Base-by-base conservation (phyloP, 768 basidiomycete species). In the Boletus tylopilopsis region DNA sequence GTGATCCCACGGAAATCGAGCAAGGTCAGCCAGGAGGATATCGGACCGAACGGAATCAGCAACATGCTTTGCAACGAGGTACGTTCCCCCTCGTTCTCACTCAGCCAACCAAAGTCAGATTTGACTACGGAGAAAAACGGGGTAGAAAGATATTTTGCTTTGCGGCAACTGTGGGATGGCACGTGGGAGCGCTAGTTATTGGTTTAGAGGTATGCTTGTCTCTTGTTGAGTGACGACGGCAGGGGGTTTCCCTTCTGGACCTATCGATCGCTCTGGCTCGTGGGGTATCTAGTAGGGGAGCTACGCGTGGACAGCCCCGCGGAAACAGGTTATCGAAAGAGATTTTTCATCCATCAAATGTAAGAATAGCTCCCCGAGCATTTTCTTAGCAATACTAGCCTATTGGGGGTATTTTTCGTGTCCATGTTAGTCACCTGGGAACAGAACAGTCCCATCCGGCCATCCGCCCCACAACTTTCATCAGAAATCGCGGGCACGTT, bases 101-200 rank as follows among this genome's bases (percentile, higher is more conserved):
- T 5, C 73, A 74, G 13, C 92, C 92, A 0, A 77, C 83, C 1
- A 80, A 82, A 65, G 85, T 94, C 36, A 71, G 76, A 51, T 94
- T 94, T 60, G 83, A 84, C 57, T 75, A 82, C 54, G 72, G 64
- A n/a, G 69, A 67, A 46, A 77, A 75, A 58, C 70, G 66, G 41
- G 66, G 64, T 18, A 80, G 74, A 50, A 73, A 83, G 41, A 74
- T 76, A 55, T 96, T 89, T 60, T 91, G 89, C 57, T 88, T 95
- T 57, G 79, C 79, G 1, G 82, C 85, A 6, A 79, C 90, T 4
- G 78, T 82, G 0, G 94, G 94, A 10, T 95, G 93, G 94, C 94
- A 97, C 60, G 87, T 80, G 48, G 94, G 92, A 8, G 91, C 92
- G 2, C 72, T 97, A 40, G 89, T 90, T 4, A 84, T 95, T 34